Evolutionary conservation across 768 basidiomycete species (phyloP).

Genomic region (Naematelia aurantialba): DNA sequence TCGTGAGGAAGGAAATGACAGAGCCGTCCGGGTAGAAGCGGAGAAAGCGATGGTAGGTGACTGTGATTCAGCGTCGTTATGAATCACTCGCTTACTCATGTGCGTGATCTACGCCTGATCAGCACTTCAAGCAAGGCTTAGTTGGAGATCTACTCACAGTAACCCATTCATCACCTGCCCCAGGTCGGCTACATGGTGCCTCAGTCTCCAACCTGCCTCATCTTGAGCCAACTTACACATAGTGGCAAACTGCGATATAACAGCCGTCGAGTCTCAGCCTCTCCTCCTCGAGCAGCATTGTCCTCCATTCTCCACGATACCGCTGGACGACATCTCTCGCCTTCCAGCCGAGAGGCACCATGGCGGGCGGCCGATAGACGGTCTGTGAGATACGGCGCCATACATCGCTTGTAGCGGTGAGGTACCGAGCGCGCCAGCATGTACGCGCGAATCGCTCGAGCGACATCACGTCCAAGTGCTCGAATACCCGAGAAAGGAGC

Average conservation of each 20-base stretch:
- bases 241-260: constrained; percentile 89
- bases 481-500: constrained; percentile 65
- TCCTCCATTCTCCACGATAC: constrained; percentile 67
- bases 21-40: constrained; percentile 84
- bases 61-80: constrained; percentile 12
- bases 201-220: constrained; percentile 5
- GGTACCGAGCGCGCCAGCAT: constrained; percentile 67
- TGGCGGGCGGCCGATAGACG: constrained; percentile 70
- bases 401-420: constrained; percentile 70
- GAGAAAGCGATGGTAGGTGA: constrained; percentile 92
- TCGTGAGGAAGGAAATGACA: constrained; percentile 78
- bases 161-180: constrained; percentile 80
- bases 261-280: constrained; percentile 80
- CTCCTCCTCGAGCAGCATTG: constrained; percentile 76
- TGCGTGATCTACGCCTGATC: constrained; percentile 62
- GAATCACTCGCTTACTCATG: constrained; percentile 52
- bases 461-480: constrained; percentile 61
- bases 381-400: constrained; percentile 55
- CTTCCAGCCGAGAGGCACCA: constrained; percentile 56
- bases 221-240: constrained; percentile 43
- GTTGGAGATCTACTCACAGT: constrained; percentile 58
- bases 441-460: constrained; percentile 75
- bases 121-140: neutral
- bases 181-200: constrained; percentile 58
- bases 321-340: constrained; percentile 48